Percentiles rank a stretch among this genome's conserved stretches.
Evolutionary conservation across 495 filamentous ascomycete genomes (phyloP).

Genomic region (Penicillium tannophilum): DNA sequence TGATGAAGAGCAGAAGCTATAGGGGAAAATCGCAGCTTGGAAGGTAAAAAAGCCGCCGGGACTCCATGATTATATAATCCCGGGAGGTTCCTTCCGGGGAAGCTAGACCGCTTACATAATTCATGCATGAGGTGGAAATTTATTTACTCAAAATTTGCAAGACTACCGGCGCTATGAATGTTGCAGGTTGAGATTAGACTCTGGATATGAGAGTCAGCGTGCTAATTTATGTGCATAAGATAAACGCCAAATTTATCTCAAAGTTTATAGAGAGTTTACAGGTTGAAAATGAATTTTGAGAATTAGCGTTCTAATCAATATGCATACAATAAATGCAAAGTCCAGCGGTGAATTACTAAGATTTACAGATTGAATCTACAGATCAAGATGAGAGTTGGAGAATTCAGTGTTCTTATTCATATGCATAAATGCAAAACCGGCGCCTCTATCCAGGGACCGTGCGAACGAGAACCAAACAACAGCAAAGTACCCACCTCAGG

Average conservation of each 20-base stretch:
- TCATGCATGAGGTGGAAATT: not conserved
- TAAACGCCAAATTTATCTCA: no score
- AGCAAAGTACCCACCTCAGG: slow-evolving; percentile 1
- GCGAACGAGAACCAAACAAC: slow-evolving; percentile 16
- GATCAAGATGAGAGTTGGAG: not conserved
- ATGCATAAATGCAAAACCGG: slow-evolving; percentile 15
- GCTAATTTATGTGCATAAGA: no score
- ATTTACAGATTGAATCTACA: not conserved
- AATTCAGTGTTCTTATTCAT: slow-evolving; percentile 14
- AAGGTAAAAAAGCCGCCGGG: slow-evolving; percentile 26
- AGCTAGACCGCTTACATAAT: slow-evolving; percentile 1
- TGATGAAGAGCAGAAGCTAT: slow-evolving; percentile 19
- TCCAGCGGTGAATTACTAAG: not conserved
- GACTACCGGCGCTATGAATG: no score
- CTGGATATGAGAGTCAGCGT: no score
- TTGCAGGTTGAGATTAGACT: no score
- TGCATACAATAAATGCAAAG: no score
- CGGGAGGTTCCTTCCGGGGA: slow-evolving; percentile 18
- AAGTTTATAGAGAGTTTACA: no score
- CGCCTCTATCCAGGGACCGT: slow-evolving; percentile 6
- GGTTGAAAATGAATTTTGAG: no score
- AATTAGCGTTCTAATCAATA: no score
- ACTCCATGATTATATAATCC: slow-evolving; percentile 21
- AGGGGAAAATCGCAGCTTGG: slow-evolving; percentile 32
- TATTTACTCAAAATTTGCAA: not conserved